Percentiles rank a stretch among this genome's conserved stretches.
These are phyloP conservation scores for Echites panduratus DNA, from an alignment of 257 asterid genomes.

Conservation along the genomic window DNA sequence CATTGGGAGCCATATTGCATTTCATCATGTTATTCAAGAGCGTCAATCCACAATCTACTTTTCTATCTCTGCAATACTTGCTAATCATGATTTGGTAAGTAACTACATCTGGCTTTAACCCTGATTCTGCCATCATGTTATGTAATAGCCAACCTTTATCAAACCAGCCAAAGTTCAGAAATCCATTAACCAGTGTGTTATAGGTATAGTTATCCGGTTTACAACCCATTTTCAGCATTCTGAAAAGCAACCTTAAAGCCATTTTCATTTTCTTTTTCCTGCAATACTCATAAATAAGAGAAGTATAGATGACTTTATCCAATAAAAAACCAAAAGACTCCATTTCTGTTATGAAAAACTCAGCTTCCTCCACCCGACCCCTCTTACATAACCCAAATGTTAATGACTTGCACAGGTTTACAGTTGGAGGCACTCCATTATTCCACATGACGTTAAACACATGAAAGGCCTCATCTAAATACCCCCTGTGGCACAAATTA, in stretches of 20 bases:
- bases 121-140: slow-evolving; percentile 40
- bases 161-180: slow-evolving; percentile 37
- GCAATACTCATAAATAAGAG: slow-evolving; percentile 46
- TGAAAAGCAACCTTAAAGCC: slow-evolving; percentile 54
- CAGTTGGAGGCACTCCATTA: slow-evolving; percentile 36
- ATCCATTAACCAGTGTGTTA: slow-evolving; percentile 50
- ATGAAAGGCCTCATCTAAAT: slow-evolving; percentile 40
- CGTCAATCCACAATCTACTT: slow-evolving; percentile 39
- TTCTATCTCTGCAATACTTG: slow-evolving; percentile 39
- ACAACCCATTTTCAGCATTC: slow-evolving; percentile 51
- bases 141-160: slow-evolving; percentile 36
- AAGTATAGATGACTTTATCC: slow-evolving; percentile 45
- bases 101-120: slow-evolving; percentile 41
- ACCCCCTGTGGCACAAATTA: slow-evolving; percentile 38
- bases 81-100: slow-evolving; percentile 51
- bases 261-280: slow-evolving; percentile 46
- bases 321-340: slow-evolving; percentile 44
- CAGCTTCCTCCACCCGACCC: slow-evolving; percentile 53
- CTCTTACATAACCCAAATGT: slow-evolving; percentile 39
- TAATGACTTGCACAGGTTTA: slow-evolving; percentile 43
- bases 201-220: slow-evolving; percentile 46
- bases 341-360: slow-evolving; percentile 34
- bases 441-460: slow-evolving; percentile 38
- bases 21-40: slow-evolving; percentile 36
- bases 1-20: slow-evolving; percentile 31